Evolutionary conservation across 2,329 filamentous ascomycete genomes (phyloP).

Genomic region (Xylaria sp.): DNA sequence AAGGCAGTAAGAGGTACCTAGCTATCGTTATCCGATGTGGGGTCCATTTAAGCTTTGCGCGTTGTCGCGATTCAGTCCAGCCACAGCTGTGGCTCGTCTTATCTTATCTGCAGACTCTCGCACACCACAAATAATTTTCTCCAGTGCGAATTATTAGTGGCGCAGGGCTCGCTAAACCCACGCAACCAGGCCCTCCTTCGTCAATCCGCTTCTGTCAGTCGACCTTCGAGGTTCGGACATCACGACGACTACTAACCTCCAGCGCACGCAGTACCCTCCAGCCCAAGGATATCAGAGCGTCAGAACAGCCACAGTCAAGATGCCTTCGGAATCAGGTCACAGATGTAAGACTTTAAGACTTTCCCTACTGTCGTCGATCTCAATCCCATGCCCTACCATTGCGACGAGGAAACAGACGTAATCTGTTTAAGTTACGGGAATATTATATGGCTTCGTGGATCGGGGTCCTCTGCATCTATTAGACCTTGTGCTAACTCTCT

Average conservation of each 20-base stretch:
- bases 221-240: slow-evolving; percentile 46
- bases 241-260: slow-evolving; percentile 54
- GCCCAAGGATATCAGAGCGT: slow-evolving; percentile 60
- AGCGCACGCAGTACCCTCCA: slow-evolving; percentile 54
- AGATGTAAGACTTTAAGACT: slow-evolving; percentile 79
- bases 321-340: slow-evolving; percentile 90
- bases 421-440: slow-evolving; percentile 23
- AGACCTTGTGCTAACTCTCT: slow-evolving; percentile 53
- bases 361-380: slow-evolving; percentile 5
- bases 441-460: background rate
- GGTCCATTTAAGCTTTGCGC: background rate
- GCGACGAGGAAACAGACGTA: background rate
- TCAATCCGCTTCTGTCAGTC: slow-evolving; percentile 40
- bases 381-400: slow-evolving; percentile 6
- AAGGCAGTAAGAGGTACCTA: too few relatives aligned
- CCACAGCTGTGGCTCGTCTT: slow-evolving; percentile 36
- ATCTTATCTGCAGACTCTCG: slow-evolving; percentile 36
- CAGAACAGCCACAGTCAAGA: slow-evolving; percentile 70
- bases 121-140: slow-evolving; percentile 42
- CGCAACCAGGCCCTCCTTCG: slow-evolving; percentile 44
- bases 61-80: slow-evolving; percentile 5
- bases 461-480: background rate
- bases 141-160: slow-evolving; percentile 43
- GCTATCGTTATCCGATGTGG: background rate
- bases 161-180: slow-evolving; percentile 48